phyloP scores from a whole-genome alignment of 176 grass and related monocot species.

The Chrysopogon serrulatus region DNA sequence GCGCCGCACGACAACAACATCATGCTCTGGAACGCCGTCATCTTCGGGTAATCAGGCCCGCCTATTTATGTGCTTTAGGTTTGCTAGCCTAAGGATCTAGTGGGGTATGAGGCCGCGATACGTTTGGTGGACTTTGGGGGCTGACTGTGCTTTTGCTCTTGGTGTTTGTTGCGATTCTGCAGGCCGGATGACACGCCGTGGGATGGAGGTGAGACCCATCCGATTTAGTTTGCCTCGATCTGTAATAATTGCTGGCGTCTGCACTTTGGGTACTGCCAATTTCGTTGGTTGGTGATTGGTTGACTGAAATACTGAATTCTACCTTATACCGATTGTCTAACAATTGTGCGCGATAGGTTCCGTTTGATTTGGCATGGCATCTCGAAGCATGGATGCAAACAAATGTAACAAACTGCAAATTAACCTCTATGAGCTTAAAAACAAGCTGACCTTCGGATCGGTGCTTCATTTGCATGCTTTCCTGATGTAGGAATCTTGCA shows the following conservation, averaged over 20 bases:
- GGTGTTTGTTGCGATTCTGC: constrained; percentile 28
- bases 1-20: constrained; percentile 97
- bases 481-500: background rate
- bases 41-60: constrained; percentile 56
- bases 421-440: too few species aligned
- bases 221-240: constrained; percentile 9
- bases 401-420: background rate
- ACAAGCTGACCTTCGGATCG: background rate
- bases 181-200: constrained; percentile 88
- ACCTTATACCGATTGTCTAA: background rate
- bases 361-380: background rate
- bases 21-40: constrained; percentile 98
- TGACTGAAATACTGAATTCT: background rate
- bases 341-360: background rate
- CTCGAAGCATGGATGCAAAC: background rate
- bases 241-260: background rate
- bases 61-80: background rate
- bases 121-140: background rate
- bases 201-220: constrained; percentile 72
- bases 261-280: background rate
- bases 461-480: background rate
- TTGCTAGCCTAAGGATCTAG: background rate
- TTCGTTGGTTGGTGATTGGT: background rate
- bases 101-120: background rate
- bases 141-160: background rate